These are phyloP conservation scores for Penicillium verrucosum DNA, from an alignment of 2,329 filamentous ascomycete genomes.

Conservation along the genomic window DNA sequence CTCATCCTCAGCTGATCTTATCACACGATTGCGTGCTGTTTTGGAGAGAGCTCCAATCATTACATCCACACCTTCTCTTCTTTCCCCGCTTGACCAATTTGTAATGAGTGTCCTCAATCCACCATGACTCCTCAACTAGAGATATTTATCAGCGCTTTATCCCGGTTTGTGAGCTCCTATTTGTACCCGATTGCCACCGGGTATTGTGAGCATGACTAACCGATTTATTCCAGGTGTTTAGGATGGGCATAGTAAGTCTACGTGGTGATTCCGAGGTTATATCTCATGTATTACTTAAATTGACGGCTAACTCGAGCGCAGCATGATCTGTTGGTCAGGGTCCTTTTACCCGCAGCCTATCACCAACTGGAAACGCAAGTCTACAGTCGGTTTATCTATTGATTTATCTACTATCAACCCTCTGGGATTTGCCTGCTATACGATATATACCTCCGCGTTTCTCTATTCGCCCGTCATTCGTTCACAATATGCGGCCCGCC, in stretches of 20 bases:
- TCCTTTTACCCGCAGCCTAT: conserved; percentile 92
- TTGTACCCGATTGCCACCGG: not conserved
- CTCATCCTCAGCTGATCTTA: conserved; percentile 25
- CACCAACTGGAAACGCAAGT: conserved; percentile 71
- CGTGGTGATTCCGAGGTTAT: not conserved
- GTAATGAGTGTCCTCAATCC: conserved; percentile 4
- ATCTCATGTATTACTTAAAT: not conserved
- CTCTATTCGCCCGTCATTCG: conserved; percentile 76
- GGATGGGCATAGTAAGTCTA: conserved; percentile 66
- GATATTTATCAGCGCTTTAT: conserved; percentile 40
- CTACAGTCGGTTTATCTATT: conserved; percentile 78
- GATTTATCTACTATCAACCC: conserved; percentile 77
- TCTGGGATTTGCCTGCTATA: conserved; percentile 64
- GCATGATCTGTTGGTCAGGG: conserved; percentile 70
- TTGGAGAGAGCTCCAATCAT: not conserved
- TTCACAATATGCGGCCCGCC: conserved; percentile 75
- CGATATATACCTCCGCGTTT: conserved; percentile 70
- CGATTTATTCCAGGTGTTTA: conserved; percentile 54
- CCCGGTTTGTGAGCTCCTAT: conserved; percentile 34
- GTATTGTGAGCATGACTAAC: conserved; percentile 18
- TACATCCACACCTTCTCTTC: not conserved
- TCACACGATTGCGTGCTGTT: conserved; percentile 15
- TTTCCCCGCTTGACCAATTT: not conserved
- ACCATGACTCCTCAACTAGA: conserved; percentile 33
- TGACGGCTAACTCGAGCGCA: conserved; percentile 14